Base-by-base conservation (phyloP, 2,329 filamentous ascomycete genomes). In the Cercospora sp. region DNA sequence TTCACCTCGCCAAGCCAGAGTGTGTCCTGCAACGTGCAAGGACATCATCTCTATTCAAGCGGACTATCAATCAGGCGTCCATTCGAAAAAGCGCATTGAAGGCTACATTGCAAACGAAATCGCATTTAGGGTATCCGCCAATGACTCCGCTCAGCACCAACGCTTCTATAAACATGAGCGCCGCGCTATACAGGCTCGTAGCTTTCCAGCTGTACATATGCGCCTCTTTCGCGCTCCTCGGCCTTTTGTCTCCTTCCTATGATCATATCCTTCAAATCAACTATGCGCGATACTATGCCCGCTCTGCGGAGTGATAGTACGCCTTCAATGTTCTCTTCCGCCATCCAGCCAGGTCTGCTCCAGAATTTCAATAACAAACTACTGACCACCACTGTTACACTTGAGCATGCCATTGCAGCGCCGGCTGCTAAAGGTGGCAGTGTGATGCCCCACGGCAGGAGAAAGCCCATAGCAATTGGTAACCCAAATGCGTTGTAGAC, bases 381-480 rank as follows among this genome's bases (percentile, higher is more conserved):
- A 78, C 90, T 94, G 5, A 90, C 84, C 0, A 98, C 94, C 3
- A 99, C 95, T 68, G 91, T 95, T 58, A 99, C 93, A 72, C 91
- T 94, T 67, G 91, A 95, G 72, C 87, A 88, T 1, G 94, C 94
- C 94, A 99, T 98, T 60, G 95, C 95, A 3, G 92, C 93, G 20
- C 93, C 94, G 1, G 95, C 95, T 60, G 94, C 93, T 90, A 98
- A 94, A 26, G 95, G 94, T 73, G 97, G 95, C 72, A 98, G 84
- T 75, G 93, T 90, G 69, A 91, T 87, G 33, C 94, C 95, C 72
- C 97, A 88, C 0, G 95, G 94, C 4, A 99, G 84, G 83, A 98
- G 96, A 74, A 98, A 82, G 26, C 95, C 95, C 95, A 98, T 98
- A 48, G 95, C 95, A 75, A 99, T 96, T 2, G 95, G 95, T 13